Conservation (phyloP, 768 basidiomycete species). For the Mycena amicta region DNA sequence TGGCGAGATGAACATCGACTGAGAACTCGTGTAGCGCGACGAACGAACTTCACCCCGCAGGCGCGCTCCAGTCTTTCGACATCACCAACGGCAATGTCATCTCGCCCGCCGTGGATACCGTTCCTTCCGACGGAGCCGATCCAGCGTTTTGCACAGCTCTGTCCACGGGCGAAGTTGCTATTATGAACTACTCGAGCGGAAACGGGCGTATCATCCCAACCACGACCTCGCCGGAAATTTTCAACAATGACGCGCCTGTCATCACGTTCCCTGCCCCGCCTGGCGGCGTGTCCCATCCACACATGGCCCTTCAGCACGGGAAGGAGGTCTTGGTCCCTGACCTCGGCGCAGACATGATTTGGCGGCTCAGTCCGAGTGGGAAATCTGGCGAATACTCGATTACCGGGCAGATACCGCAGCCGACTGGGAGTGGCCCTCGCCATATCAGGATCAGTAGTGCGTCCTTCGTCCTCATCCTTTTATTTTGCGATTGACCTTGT, state of each 20-base stretch:
- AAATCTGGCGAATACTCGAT: constrained; percentile 50
- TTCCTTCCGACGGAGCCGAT: constrained; percentile 49
- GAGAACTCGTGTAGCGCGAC: constrained; percentile 44
- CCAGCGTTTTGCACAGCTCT: constrained; percentile 57
- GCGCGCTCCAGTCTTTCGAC: constrained; percentile 60
- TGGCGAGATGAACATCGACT: neutral
- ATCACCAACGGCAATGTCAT: constrained; percentile 49
- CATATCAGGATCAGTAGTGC: constrained; percentile 43
- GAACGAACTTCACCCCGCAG: constrained; percentile 51
- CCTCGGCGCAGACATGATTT: constrained; percentile 69
- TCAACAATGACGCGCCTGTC: constrained; percentile 38
- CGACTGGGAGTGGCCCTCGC: constrained; percentile 66
- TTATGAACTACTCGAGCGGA: constrained; percentile 61
- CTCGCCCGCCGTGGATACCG: constrained; percentile 46
- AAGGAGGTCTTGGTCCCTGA: constrained; percentile 66
- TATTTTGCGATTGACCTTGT: neutral
- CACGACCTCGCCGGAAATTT: constrained; percentile 34
- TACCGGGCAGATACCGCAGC: constrained; percentile 62
- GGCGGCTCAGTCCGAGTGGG: constrained; percentile 55
- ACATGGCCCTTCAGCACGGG: constrained; percentile 61
- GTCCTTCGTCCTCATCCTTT: constrained; percentile 6
- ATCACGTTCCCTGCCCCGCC: constrained; percentile 56
- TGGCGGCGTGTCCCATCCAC: constrained; percentile 60
- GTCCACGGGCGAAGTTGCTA: constrained; percentile 59
- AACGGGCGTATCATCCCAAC: constrained; percentile 58